These are phyloP conservation scores for Naganishia albida DNA, from an alignment of 1,284 basidiomycete genomes.

Conservation along the genomic window DNA sequence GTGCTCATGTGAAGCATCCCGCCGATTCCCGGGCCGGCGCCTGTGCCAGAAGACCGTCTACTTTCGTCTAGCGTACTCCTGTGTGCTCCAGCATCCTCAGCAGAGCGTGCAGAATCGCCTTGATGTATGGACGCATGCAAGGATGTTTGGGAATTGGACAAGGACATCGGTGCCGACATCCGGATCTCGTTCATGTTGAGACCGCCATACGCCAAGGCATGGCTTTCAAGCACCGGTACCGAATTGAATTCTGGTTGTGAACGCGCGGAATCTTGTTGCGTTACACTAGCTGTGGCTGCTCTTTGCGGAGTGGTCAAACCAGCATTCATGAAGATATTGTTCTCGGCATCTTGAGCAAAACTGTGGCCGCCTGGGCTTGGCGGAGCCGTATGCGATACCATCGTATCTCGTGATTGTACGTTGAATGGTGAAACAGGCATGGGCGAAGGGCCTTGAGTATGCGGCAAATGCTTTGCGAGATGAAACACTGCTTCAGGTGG, in stretches of 20 bases:
- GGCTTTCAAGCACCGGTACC: slow-evolving; percentile 30
- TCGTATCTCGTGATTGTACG: slow-evolving; percentile 4
- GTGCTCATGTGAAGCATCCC: slow-evolving; percentile 15
- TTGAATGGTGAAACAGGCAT: slow-evolving; percentile 12
- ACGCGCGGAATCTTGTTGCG: slow-evolving; percentile 10
- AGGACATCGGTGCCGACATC: slow-evolving; percentile 21
- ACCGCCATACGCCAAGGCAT: slow-evolving; percentile 25
- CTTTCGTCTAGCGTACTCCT: slow-evolving; percentile 10
- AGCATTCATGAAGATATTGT: slow-evolving; percentile 22
- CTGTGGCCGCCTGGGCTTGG: slow-evolving; percentile 16
- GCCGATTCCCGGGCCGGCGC: neutral
- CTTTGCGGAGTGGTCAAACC: slow-evolving; percentile 20
- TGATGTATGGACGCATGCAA: slow-evolving; percentile 5
- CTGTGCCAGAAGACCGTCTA: slow-evolving; percentile 22
- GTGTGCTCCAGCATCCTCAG: slow-evolving; percentile 1
- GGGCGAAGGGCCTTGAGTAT: slow-evolving; percentile 19
- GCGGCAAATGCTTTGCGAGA: slow-evolving; percentile 7
- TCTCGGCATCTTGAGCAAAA: slow-evolving; percentile 7
- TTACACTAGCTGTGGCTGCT: neutral
- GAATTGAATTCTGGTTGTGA: slow-evolving; percentile 23
- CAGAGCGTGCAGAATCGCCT: slow-evolving; percentile 4
- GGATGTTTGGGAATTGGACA: slow-evolving; percentile 21
- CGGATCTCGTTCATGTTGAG: slow-evolving; percentile 24
- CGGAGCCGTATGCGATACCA: slow-evolving; percentile 10
- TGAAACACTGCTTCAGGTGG: slow-evolving; percentile 13